A percentile compares a stretch with the other conserved stretches of the same genome.
Evolutionary conservation across 164 flowering plant species (phyloP).

Genomic region (Umbellularia californica): DNA sequence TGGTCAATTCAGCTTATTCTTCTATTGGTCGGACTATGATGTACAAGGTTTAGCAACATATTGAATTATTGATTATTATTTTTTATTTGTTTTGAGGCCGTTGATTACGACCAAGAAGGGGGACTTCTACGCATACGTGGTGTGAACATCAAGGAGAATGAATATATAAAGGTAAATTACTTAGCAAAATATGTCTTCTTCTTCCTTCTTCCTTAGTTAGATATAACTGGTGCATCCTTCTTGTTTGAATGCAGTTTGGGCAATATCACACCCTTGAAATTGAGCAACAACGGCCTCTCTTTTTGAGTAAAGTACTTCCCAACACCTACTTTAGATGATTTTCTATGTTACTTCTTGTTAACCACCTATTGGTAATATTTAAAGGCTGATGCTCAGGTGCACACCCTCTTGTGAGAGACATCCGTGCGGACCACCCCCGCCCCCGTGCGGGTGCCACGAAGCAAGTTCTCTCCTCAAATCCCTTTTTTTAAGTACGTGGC

Average conservation of each 20-base stretch:
- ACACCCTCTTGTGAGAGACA: too few species aligned
- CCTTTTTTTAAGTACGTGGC: too few species aligned
- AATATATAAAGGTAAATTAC: conserved; percentile 59
- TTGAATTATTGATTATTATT: neutral
- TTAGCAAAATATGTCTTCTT: conserved; percentile 1
- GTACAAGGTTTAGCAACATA: neutral
- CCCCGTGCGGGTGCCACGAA: too few species aligned
- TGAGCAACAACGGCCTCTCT: conserved; percentile 79
- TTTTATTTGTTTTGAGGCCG: conserved; percentile 26
- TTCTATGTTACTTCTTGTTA: neutral
- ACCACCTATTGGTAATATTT: too few species aligned
- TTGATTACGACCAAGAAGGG: conserved; percentile 78
- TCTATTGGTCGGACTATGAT: conserved; percentile 1
- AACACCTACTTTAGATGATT: neutral
- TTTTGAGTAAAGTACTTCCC: conserved; percentile 62
- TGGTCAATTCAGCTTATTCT: neutral
- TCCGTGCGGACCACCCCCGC: too few species aligned
- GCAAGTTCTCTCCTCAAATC: too few species aligned
- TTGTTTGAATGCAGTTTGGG: conserved; percentile 60
- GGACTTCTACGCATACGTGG: conserved; percentile 76
- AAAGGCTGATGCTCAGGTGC: too few species aligned
- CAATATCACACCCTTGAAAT: conserved; percentile 85
- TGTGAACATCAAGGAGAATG: conserved; percentile 68
- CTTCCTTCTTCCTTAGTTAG: too few species aligned
- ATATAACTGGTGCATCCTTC: too few species aligned